Evolutionary conservation across 129 eudicot species (phyloP), one percentile per base, ranked within the genome.

Genomic region (Cynara cardunculus): DNA sequence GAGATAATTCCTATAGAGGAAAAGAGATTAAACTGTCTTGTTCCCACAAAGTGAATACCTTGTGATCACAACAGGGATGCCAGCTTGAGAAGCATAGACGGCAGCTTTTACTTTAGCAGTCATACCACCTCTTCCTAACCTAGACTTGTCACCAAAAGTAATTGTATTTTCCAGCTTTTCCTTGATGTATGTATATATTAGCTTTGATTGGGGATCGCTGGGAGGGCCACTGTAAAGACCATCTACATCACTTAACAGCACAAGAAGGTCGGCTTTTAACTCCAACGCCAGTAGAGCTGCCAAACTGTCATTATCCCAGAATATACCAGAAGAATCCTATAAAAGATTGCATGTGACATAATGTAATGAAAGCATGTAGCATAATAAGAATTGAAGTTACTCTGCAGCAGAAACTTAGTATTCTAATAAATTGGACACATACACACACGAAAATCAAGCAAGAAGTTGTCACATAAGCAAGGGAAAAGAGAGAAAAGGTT

Each of bases 91-190:
- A 49, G 98, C 96, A 85, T 94, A 87, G 49, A 87, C 92, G 64
- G 98, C 97, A 68, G 98, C 98, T 92, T 94, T 94, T n/a, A 94
- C 98, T 86, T 94, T 94, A 74, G 98, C 98, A 21, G 97, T 91
- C 98, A 94, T 94, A 59, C 98, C 98, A 53, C 98, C 98, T 89
- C 97, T 91, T 79, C 98, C 98, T 61, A 94, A 79, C 84, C 98
- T 75, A 21, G 98, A 94, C 80, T 94, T 94, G 83, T 94, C 97
- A 73, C 98, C 98, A 75, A 94, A 94, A 75, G 98, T 92, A 81
- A 94, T 94, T n/a, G 79, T 75, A 37, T 89, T 85, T 81, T 94
- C 97, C 74, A 91, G 96, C 82, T 74, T 88, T 83, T 94, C 97
- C 86, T 92, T 94, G 13, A 91, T 71, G 71, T 94, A 94, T 70